phyloP scores from a whole-genome alignment of 2,329 filamentous ascomycete genomes.

The Amauroascus verrucosus region DNA sequence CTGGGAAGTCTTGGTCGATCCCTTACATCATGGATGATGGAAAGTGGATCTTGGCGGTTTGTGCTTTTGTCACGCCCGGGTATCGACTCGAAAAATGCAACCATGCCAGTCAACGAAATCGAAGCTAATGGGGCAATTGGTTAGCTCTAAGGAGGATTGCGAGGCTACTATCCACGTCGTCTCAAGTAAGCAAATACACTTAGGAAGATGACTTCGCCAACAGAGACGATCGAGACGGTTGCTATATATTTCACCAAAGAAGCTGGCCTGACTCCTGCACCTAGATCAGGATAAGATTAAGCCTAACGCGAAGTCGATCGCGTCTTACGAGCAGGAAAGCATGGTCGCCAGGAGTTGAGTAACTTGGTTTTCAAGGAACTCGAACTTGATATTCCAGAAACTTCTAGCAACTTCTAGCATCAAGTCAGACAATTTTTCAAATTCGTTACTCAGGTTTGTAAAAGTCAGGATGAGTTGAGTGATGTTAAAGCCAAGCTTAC shows the following conservation, averaged over 20 bases:
- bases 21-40: constrained; percentile 20
- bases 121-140: not conserved
- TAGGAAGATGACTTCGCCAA: not conserved
- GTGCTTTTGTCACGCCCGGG: constrained; percentile 24
- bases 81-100: not conserved
- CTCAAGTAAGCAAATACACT: not conserved
- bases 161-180: no score
- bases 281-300: not conserved
- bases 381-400: not conserved
- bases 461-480: not conserved
- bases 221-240: not conserved
- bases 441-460: not conserved
- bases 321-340: constrained; percentile 20
- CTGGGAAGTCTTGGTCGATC: constrained; percentile 22
- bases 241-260: not conserved
- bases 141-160: no score
- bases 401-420: not conserved
- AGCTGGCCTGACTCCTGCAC: not conserved
- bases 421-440: constrained; percentile 1
- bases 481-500: not conserved
- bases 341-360: constrained; percentile 18
- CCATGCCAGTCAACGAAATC: not conserved
- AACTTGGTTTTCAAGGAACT: constrained; percentile 16
- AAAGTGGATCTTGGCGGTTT: constrained; percentile 22
- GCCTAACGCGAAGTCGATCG: constrained; percentile 1